A percentile compares a stretch with the other conserved stretches of the same genome.
Conservation (phyloP, 2,329 filamentous ascomycete species). For the Akanthomyces muscarius region DNA sequence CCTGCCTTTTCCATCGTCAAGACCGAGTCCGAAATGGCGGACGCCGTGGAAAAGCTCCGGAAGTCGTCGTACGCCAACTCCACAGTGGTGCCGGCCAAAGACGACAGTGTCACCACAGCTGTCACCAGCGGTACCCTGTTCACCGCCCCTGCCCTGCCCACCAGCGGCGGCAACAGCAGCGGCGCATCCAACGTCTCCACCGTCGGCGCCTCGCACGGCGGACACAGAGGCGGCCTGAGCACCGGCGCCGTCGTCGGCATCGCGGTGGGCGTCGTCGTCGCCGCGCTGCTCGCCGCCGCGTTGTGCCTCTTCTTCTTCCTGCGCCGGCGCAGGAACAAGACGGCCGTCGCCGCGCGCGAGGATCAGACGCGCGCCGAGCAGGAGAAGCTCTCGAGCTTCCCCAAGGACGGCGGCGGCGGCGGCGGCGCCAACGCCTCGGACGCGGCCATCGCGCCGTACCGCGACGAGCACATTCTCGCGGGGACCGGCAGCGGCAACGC, state of each 20-base stretch:
- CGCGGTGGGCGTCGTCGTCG: conserved; percentile 38
- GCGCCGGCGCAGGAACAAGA: conserved; percentile 30
- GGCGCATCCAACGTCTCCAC: conserved; percentile 8
- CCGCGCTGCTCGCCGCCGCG: conserved; percentile 37
- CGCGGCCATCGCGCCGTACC: conserved; percentile 11
- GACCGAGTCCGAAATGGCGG: neutral
- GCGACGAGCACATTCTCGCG: neutral
- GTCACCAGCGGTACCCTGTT: too few species aligned
- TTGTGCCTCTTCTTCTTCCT: conserved; percentile 39
- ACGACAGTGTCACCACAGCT: neutral
- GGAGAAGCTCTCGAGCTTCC: conserved; percentile 29
- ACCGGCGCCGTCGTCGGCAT: conserved; percentile 46
- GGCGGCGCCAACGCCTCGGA: conserved; percentile 13
- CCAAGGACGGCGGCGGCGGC: conserved; percentile 34
- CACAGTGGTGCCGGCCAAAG: neutral
- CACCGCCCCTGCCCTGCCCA: neutral
- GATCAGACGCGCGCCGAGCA: conserved; percentile 2
- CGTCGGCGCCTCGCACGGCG: neutral
- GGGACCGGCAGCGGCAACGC: conserved; percentile 1
- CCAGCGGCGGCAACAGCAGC: neutral
- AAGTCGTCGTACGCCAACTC: too few species aligned
- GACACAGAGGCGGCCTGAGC: conserved; percentile 27
- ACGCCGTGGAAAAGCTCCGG: neutral
- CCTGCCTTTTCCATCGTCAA: conserved; percentile 4
- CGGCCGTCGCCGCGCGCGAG: conserved; percentile 10